A percentile compares a stretch with the other conserved stretches of the same genome.
phyloP scores from a whole-genome alignment of 2,329 filamentous ascomycete species.

The Ceratocystis variospora region DNA sequence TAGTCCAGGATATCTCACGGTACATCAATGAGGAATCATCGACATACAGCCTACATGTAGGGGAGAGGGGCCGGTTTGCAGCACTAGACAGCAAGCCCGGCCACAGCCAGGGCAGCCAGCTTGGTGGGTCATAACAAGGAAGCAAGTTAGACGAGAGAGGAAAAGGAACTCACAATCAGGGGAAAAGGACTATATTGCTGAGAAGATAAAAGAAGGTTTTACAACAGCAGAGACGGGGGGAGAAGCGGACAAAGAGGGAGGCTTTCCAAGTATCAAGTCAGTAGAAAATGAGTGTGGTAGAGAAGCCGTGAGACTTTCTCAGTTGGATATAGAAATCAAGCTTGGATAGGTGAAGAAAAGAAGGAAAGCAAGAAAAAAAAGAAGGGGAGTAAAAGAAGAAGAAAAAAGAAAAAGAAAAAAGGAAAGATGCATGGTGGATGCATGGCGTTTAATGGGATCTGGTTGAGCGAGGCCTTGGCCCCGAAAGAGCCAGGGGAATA shows the following conservation, averaged over 20 bases:
- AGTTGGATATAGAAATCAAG: slow-evolving; percentile 16
- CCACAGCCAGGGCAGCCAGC: background rate
- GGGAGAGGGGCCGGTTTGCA: background rate
- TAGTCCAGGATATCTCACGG: background rate
- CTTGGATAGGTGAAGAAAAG: slow-evolving; percentile 12
- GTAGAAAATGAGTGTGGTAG: slow-evolving; percentile 18
- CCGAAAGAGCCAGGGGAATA: slow-evolving; percentile 7
- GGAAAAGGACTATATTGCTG: background rate
- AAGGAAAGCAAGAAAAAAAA: slow-evolving; percentile 5
- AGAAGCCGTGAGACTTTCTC: slow-evolving; percentile 16
- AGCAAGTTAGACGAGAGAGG: background rate
- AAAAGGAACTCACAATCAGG: background rate
- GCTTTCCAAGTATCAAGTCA: background rate
- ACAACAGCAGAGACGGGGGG: background rate
- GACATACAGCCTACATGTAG: background rate
- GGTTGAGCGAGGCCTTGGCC: slow-evolving; percentile 13
- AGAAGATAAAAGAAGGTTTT: background rate
- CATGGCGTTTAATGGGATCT: slow-evolving; percentile 17
- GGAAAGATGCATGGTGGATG: slow-evolving; percentile 6
- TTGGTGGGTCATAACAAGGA: background rate
- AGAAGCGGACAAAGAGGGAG: background rate
- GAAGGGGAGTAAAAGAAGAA: background rate
- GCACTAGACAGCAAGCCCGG: background rate
- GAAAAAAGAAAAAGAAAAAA: slow-evolving; percentile 12
- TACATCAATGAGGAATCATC: background rate